Conservation (phyloP, 352 stramenopile genomes). For the Phytopythium sindhum region DNA sequence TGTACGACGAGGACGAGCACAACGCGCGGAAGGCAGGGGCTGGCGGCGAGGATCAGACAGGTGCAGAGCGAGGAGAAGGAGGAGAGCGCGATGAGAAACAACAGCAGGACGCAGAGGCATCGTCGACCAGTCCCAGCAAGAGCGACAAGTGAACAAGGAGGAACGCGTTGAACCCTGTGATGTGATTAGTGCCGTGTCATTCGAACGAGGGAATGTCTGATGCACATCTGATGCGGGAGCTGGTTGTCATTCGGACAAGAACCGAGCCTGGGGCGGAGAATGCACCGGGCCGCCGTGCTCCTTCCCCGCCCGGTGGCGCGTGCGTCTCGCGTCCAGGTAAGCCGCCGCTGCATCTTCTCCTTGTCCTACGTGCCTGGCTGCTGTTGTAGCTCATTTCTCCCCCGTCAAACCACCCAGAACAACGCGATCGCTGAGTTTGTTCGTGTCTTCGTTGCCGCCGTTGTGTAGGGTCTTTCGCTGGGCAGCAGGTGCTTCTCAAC, state of each 20-base stretch:
- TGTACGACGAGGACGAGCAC: slow-evolving; percentile 13
- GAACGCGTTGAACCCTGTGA: not conserved
- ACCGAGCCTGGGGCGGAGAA: not conserved
- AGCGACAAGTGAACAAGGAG: not conserved
- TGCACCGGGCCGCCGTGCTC: not conserved
- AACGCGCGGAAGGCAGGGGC: not conserved
- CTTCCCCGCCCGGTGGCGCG: not conserved
- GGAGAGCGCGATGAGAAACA: not conserved
- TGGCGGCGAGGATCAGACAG: too few species aligned
- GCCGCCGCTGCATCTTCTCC: not conserved
- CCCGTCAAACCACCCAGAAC: not conserved
- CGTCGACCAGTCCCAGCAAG: not conserved
- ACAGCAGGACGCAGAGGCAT: not conserved
- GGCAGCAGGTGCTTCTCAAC: slow-evolving; percentile 7
- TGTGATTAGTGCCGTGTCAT: not conserved
- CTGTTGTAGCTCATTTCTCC: not conserved
- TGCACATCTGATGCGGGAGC: not conserved
- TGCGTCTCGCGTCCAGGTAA: slow-evolving; percentile 1
- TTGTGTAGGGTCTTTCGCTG: not conserved
- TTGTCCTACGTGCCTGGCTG: not conserved
- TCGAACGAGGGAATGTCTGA: not conserved
- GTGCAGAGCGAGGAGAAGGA: not conserved
- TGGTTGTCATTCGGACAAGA: not conserved
- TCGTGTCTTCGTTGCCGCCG: not conserved
- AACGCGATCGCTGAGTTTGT: not conserved